Percentiles rank a stretch among this genome's conserved stretches.
Conservation (phyloP, 2,329 filamentous ascomycete species). For the Phialemoniopsis sp. region DNA sequence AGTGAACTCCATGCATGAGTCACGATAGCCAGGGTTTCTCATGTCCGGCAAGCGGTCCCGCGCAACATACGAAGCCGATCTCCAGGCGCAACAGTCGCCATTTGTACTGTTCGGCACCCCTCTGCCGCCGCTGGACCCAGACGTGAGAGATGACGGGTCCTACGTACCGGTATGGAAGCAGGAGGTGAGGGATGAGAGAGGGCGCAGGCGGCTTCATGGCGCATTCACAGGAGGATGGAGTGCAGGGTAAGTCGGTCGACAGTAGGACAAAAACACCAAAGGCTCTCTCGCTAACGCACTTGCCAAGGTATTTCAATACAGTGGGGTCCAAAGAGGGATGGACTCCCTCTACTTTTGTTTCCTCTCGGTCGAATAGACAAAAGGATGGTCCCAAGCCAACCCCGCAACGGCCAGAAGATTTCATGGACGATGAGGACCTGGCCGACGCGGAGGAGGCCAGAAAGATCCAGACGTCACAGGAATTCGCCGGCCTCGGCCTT, state of each 20-base stretch:
- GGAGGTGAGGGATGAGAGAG: conserved; percentile 89
- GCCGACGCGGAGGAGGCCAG: conserved; percentile 79
- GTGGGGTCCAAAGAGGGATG: conserved; percentile 98
- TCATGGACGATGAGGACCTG: conserved; percentile 97
- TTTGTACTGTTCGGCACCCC: conserved; percentile 82
- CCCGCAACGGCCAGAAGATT: conserved; percentile 75
- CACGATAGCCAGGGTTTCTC: conserved; percentile 10
- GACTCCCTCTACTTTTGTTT: conserved; percentile 88
- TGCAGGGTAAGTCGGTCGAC: conserved; percentile 66
- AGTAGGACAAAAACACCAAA: neutral
- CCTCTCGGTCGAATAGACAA: conserved; percentile 75
- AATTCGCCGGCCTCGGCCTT: conserved; percentile 73
- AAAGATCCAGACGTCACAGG: conserved; percentile 66
- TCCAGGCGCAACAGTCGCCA: conserved; percentile 62
- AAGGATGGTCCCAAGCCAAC: conserved; percentile 55
- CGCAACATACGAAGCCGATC: conserved; percentile 72
- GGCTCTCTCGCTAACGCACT: conserved; percentile 4
- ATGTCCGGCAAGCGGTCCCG: conserved; percentile 82
- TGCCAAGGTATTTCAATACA: conserved; percentile 87
- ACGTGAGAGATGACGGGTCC: conserved; percentile 81
- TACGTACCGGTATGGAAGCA: conserved; percentile 98
- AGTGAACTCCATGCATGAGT: neutral
- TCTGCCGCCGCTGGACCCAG: conserved; percentile 71
- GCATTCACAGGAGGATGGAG: conserved; percentile 97
- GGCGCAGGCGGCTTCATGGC: conserved; percentile 85